Percentiles rank a stretch among this genome's conserved stretches.
These are phyloP conservation scores for Phyllosticta citrichinensis DNA, from an alignment of 2,329 filamentous ascomycete species.

Conservation along the genomic window DNA sequence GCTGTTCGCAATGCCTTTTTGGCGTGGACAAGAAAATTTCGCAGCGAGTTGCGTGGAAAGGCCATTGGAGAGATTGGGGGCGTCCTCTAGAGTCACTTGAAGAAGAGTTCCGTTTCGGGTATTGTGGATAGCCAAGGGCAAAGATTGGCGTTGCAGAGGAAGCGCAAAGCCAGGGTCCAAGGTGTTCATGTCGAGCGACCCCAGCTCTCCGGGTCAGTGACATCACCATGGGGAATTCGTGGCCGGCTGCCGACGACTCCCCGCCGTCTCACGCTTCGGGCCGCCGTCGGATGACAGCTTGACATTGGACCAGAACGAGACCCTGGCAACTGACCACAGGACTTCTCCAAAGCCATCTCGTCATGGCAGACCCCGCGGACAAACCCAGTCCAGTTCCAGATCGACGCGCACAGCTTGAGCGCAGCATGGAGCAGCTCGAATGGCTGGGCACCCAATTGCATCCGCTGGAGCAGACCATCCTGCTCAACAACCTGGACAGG, in stretches of 20 bases:
- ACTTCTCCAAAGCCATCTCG: background rate
- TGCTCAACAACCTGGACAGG: constrained; percentile 8
- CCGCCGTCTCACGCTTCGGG: background rate
- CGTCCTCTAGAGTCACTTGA: no score
- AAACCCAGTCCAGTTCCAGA: background rate
- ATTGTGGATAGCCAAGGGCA: background rate
- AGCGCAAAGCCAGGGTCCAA: background rate
- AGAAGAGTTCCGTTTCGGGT: background rate
- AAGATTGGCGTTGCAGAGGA: background rate
- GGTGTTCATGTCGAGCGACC: background rate
- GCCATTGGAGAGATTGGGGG: constrained; percentile 1
- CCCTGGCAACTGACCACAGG: background rate
- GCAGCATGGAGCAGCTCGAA: constrained; percentile 6
- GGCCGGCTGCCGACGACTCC: no score
- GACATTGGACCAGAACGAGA: no score
- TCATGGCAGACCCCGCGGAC: constrained; percentile 2
- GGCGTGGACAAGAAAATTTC: constrained; percentile 36
- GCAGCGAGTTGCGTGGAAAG: constrained; percentile 36
- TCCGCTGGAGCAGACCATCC: constrained; percentile 7
- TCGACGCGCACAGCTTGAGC: background rate
- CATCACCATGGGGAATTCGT: background rate
- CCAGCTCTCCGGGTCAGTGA: background rate
- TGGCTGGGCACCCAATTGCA: constrained; percentile 5
- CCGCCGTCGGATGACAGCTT: background rate
- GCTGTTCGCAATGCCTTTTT: constrained; percentile 33